Evolutionary conservation across 2,329 filamentous ascomycete species (phyloP).

Genomic region (Scedosporium aurantiacum): DNA sequence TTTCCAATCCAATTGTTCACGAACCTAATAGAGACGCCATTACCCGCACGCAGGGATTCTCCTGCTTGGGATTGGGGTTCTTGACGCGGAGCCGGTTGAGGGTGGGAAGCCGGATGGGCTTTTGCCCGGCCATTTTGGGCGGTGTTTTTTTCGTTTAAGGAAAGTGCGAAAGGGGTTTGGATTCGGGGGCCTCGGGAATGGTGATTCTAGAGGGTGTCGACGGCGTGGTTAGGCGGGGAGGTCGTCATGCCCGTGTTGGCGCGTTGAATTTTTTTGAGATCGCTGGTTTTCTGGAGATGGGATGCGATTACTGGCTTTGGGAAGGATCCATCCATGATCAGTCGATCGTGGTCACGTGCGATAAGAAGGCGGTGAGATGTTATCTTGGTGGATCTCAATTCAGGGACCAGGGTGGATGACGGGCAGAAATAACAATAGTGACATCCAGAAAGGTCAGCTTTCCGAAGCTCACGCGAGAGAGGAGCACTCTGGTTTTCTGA

Average conservation of each 20-base stretch:
- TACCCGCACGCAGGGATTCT: constrained; percentile 42
- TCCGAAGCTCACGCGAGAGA: not conserved
- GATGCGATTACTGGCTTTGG: not conserved
- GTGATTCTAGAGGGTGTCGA: not conserved
- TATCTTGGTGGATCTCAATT: not conserved
- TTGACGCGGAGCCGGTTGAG: constrained; percentile 43
- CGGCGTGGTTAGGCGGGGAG: not conserved
- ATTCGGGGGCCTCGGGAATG: not conserved
- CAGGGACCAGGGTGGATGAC: not conserved
- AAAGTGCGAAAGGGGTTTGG: not conserved
- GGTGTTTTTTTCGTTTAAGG: not conserved
- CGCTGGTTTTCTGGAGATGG: not conserved
- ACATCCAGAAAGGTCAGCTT: too few relatives aligned
- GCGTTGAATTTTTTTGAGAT: constrained; percentile 1
- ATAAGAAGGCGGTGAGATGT: not conserved
- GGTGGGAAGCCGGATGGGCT: constrained; percentile 47
- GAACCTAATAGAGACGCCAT: constrained; percentile 48
- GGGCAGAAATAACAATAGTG: not conserved
- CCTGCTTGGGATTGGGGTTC: constrained; percentile 35
- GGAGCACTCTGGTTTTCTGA: not conserved
- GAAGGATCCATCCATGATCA: not conserved
- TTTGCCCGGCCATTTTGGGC: constrained; percentile 33
- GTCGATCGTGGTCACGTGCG: not conserved
- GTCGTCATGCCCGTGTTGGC: not conserved
- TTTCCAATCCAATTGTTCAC: constrained; percentile 13